Conservation (phyloP, 768 basidiomycete genomes). For the Tulasnella sp. region DNA sequence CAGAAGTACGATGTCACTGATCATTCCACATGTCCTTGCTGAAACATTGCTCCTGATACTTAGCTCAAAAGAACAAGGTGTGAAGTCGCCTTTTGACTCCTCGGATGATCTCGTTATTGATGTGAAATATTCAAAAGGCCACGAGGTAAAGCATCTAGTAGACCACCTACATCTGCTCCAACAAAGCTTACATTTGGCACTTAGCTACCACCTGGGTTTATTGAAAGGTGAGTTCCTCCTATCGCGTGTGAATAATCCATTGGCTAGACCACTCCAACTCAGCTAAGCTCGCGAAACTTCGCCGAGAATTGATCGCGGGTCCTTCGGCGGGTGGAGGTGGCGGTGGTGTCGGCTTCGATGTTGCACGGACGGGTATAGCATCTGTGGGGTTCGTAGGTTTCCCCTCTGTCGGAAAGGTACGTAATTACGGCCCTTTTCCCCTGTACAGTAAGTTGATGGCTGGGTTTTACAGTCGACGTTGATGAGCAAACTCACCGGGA, state of each 20-base stretch:
- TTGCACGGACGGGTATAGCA: conserved; percentile 86
- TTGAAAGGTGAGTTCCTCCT: conserved; percentile 45
- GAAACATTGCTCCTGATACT: conserved; percentile 12
- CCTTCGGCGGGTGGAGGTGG: conserved; percentile 71
- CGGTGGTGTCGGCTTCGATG: conserved; percentile 92
- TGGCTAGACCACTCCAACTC: not conserved
- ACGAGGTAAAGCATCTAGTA: conserved; percentile 16
- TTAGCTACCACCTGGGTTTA: conserved; percentile 87
- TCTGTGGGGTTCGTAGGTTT: conserved; percentile 80
- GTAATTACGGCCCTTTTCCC: not conserved
- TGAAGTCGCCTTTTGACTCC: not conserved
- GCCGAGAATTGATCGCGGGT: conserved; percentile 82
- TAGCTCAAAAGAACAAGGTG: conserved; percentile 85
- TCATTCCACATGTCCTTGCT: not conserved
- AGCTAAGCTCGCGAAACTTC: conserved; percentile 94
- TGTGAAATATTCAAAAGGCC: conserved; percentile 13
- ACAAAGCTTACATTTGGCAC: conserved; percentile 21
- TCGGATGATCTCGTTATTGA: not conserved
- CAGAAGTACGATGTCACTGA: conserved; percentile 48
- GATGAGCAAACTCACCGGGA: conserved; percentile 94
- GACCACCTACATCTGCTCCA: conserved; percentile 13
- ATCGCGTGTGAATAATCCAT: not conserved
- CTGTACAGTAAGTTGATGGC: not conserved
- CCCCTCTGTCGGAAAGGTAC: conserved; percentile 89
- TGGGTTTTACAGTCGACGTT: conserved; percentile 56